Percentiles rank a stretch among this genome's conserved stretches.
Conservation (phyloP, 345 rosid species). For the Heritiera fomes region DNA sequence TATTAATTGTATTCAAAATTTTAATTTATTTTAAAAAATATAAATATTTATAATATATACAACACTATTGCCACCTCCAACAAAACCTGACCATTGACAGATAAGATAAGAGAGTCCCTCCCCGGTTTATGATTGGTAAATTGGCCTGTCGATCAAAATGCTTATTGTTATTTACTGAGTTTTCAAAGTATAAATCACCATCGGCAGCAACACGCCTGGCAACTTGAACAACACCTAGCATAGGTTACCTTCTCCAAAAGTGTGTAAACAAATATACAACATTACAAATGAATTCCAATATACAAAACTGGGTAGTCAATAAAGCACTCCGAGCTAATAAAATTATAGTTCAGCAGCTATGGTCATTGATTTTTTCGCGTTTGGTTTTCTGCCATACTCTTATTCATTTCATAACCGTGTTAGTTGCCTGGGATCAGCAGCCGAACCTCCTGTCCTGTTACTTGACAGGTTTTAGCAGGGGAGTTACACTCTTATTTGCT, state of each 20-base stretch:
- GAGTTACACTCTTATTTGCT: conserved; percentile 50
- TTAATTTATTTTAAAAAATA: no score
- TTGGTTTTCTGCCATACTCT: conserved; percentile 17
- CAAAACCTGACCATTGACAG: neutral
- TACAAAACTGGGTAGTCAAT: conserved; percentile 22
- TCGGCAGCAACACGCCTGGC: neutral
- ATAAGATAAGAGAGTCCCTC: neutral
- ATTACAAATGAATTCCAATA: conserved; percentile 15
- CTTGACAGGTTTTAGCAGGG: conserved; percentile 1
- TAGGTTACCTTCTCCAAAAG: neutral
- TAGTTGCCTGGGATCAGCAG: conserved; percentile 17
- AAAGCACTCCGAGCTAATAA: conserved; percentile 13
- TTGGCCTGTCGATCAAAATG: neutral
- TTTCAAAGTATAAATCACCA: neutral
- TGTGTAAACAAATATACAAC: conserved; percentile 25
- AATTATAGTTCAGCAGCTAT: conserved; percentile 5
- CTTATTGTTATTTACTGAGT: conserved; percentile 5
- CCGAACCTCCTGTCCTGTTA: neutral
- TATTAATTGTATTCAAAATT: no score
- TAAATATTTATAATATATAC: no score
- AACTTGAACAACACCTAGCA: conserved; percentile 4
- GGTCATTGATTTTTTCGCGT: neutral
- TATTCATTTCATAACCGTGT: conserved; percentile 14
- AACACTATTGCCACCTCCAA: neutral
- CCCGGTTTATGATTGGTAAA: neutral